phyloP scores from a whole-genome alignment of 441 rosid species.

The Dalechampia spathulata region DNA sequence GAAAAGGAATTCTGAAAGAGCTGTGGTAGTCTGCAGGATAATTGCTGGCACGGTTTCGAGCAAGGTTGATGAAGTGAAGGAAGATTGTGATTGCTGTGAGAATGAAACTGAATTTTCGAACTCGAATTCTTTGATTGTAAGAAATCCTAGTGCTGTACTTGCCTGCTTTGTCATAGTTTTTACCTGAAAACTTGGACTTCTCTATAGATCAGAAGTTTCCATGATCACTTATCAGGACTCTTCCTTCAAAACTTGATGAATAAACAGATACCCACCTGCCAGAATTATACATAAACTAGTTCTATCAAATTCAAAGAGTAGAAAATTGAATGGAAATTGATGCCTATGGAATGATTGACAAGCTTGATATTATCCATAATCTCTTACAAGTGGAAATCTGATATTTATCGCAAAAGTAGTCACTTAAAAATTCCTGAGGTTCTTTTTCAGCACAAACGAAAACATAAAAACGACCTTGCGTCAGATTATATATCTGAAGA shows the following conservation, averaged over 20 bases:
- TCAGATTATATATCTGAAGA: not conserved
- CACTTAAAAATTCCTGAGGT: too few relatives aligned
- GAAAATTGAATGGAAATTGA: not conserved
- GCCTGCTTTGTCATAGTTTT: constrained; percentile 45
- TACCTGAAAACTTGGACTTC: constrained; percentile 7
- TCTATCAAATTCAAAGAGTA: too few relatives aligned
- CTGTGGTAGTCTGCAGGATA: constrained; percentile 33
- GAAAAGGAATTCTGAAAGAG: constrained; percentile 26
- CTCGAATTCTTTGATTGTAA: constrained; percentile 22
- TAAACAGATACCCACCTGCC: too few relatives aligned
- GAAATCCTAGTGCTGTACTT: constrained; percentile 34
- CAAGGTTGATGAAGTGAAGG: constrained; percentile 13
- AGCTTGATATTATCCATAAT: too few relatives aligned
- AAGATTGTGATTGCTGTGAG: constrained; percentile 15
- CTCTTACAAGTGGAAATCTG: too few relatives aligned
- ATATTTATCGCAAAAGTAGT: not conserved
- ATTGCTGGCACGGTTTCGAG: constrained; percentile 27
- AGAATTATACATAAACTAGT: too few relatives aligned
- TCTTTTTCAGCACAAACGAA: too few relatives aligned
- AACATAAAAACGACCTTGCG: constrained; percentile 9
- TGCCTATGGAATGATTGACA: not conserved
- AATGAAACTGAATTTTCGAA: constrained; percentile 7
- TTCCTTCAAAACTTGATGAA: too few relatives aligned
- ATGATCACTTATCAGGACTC: too few relatives aligned
- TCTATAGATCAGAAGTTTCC: too few relatives aligned